Evolutionary conservation across 306 rosid genomes (phyloP).

Genomic region (Rubus parviflorus): DNA sequence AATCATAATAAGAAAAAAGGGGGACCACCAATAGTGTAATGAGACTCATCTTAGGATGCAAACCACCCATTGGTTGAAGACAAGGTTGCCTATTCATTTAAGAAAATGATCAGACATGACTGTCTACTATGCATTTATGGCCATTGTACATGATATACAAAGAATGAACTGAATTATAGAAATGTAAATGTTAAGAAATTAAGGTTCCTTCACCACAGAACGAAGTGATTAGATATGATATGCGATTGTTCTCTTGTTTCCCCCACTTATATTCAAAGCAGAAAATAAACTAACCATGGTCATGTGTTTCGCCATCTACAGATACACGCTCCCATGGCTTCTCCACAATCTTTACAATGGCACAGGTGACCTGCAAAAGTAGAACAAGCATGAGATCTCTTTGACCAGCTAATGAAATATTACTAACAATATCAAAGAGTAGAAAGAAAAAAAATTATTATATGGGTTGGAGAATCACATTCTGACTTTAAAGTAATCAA

Average conservation of each 20-base stretch:
- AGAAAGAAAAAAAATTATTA: background rate
- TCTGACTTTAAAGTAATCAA: background rate
- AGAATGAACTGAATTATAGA: background rate
- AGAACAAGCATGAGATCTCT: slow-evolving; percentile 7
- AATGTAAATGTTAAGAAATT: background rate
- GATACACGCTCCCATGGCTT: slow-evolving; percentile 91
- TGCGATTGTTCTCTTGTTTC: background rate
- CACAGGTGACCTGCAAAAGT: slow-evolving; percentile 63
- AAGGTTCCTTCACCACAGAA: background rate
- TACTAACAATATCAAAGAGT: background rate
- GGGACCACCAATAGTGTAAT: background rate
- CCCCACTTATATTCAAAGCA: background rate
- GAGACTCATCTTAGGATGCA: background rate
- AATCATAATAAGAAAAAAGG: background rate
- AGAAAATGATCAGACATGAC: background rate
- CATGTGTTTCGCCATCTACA: slow-evolving; percentile 72
- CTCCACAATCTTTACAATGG: slow-evolving; percentile 77
- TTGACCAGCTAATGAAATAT: slow-evolving; percentile 12
- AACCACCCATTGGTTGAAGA: background rate
- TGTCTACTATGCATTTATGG: background rate
- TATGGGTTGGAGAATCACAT: slow-evolving; percentile 14
- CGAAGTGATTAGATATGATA: background rate
- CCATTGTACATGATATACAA: background rate
- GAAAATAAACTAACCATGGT: slow-evolving; percentile 68
- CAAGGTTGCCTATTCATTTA: background rate